Conservation (phyloP, 495 filamentous ascomycete species). For the Patellaria atrata region DNA sequence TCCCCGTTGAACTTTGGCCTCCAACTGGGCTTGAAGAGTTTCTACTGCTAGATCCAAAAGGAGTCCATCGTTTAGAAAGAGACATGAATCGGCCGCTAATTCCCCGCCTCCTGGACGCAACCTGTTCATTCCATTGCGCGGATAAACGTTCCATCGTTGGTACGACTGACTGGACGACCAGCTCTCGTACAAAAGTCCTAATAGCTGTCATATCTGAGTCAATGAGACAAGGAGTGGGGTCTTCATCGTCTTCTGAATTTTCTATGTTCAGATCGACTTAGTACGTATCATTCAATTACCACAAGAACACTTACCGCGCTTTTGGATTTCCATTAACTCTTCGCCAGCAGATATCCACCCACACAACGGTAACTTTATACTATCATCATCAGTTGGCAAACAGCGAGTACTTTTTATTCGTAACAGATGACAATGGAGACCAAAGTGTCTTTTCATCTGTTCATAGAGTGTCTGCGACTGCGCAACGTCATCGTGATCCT, state of each 20-base stretch:
- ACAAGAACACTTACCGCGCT: slow-evolving; percentile 34
- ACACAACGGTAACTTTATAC: slow-evolving; percentile 57
- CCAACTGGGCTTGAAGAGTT: slow-evolving; percentile 34
- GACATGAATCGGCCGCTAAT: slow-evolving; percentile 81
- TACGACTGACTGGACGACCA: slow-evolving; percentile 81
- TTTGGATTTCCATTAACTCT: slow-evolving; percentile 57
- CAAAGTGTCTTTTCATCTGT: slow-evolving; percentile 95
- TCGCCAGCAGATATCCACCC: slow-evolving; percentile 86
- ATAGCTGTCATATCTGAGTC: slow-evolving; percentile 85
- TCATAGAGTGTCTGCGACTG: slow-evolving; percentile 83
- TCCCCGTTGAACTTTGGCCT: slow-evolving; percentile 22
- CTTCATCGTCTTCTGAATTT: slow-evolving; percentile 44
- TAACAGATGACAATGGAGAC: slow-evolving; percentile 85
- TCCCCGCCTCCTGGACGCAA: slow-evolving; percentile 77
- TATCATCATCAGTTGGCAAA: slow-evolving; percentile 85
- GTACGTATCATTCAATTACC: slow-evolving; percentile 1
- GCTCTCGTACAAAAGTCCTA: slow-evolving; percentile 74
- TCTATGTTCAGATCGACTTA: slow-evolving; percentile 10
- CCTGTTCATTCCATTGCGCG: slow-evolving; percentile 91
- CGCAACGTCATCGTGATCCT: slow-evolving; percentile 80
- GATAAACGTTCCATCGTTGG: slow-evolving; percentile 89
- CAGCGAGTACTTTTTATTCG: slow-evolving; percentile 71
- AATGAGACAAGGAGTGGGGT: slow-evolving; percentile 64
- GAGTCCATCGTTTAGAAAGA: slow-evolving; percentile 72
- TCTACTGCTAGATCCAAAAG: slow-evolving; percentile 48